These are phyloP conservation scores for Plantago lanceolata DNA, from an alignment of 305 asterid species.

Conservation along the genomic window DNA sequence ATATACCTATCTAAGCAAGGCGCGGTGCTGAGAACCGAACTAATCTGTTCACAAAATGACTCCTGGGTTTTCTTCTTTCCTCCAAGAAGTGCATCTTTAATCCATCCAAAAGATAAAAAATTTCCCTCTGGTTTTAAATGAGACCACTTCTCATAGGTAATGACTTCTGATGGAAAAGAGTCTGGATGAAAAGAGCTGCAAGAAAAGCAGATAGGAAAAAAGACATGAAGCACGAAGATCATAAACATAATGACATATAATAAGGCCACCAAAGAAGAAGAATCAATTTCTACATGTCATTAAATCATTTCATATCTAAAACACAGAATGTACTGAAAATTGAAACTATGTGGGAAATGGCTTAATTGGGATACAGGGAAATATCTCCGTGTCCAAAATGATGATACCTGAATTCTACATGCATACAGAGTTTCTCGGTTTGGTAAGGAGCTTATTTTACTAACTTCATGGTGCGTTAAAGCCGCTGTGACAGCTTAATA, in stretches of 20 bases:
- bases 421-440: too few species aligned
- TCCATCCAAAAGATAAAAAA: conserved; percentile 55
- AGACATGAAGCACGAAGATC: conserved; percentile 11
- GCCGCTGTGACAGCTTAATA: too few species aligned
- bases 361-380: too few species aligned
- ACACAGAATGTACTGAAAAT: too few species aligned
- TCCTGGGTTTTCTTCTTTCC: conserved; percentile 67
- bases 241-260: conserved; percentile 3
- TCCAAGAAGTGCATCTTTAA: conserved; percentile 57
- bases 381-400: too few species aligned
- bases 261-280: conserved; percentile 6
- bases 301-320: too few species aligned
- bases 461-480: too few species aligned
- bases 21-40: conserved; percentile 63
- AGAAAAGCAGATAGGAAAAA: conserved; percentile 23
- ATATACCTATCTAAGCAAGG: conserved; percentile 77
- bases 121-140: conserved; percentile 47
- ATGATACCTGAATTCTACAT: too few species aligned
- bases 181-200: conserved; percentile 46
- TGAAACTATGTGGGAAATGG: too few species aligned
- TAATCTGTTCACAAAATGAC: conserved; percentile 51
- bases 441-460: too few species aligned
- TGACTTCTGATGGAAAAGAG: conserved; percentile 60
- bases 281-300: conserved; percentile 6
- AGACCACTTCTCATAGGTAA: conserved; percentile 59